A percentile compares a stretch with the other conserved stretches of the same genome.
These are phyloP conservation scores for Musa beccarii DNA, from an alignment of 176 grass and related monocot genomes.

Conservation along the genomic window DNA sequence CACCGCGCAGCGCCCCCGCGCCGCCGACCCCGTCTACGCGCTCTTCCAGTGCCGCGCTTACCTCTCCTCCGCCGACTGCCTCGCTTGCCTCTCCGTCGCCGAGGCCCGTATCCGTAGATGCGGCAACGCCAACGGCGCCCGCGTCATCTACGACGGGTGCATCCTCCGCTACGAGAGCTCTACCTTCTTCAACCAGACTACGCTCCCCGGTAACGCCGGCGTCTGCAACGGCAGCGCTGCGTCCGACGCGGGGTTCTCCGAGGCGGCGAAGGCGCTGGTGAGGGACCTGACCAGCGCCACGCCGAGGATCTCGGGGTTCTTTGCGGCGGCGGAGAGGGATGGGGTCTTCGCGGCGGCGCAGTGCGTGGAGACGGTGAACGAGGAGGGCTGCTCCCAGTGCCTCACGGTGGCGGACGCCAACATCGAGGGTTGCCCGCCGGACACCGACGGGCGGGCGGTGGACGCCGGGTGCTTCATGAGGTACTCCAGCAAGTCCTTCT, in stretches of 20 bases:
- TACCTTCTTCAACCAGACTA: conserved; percentile 57
- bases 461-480: conserved; percentile 85
- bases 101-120: conserved; percentile 36
- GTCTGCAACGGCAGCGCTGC: conserved; percentile 35
- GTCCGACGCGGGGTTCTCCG: conserved; percentile 9
- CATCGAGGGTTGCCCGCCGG: conserved; percentile 51
- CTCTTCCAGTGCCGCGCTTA: conserved; percentile 70
- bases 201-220: conserved; percentile 37
- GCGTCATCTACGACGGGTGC: conserved; percentile 73
- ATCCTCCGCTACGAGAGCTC: conserved; percentile 59
- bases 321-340: conserved; percentile 31
- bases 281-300: conserved; percentile 34
- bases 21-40: conserved; percentile 33
- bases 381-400: conserved; percentile 41
- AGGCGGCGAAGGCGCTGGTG: conserved; percentile 30
- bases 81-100: conserved; percentile 46
- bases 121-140: conserved; percentile 41
- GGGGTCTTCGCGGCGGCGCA: conserved; percentile 59
- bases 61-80: conserved; percentile 39
- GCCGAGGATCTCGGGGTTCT: conserved; percentile 28
- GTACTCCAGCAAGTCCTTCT: conserved; percentile 61
- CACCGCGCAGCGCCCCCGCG: conserved; percentile 34
- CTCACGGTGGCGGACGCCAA: conserved; percentile 39
- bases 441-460: conserved; percentile 43
- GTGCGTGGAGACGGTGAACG: conserved; percentile 55